phyloP scores from a whole-genome alignment of 75 land plant genomes.

The Cupressus sempervirens region DNA sequence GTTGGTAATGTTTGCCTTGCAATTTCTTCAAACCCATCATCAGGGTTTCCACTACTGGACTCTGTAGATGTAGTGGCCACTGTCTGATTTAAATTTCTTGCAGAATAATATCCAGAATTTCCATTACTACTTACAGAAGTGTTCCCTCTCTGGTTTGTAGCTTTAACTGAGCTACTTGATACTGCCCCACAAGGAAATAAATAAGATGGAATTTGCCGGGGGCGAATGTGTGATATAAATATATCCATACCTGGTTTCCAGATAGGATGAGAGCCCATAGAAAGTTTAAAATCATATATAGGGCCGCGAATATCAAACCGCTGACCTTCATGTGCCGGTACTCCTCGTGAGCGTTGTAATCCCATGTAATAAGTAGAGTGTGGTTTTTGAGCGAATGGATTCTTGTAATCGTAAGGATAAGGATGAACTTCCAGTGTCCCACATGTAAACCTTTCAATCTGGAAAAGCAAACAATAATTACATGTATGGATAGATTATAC shows the following conservation, averaged over 20 bases:
- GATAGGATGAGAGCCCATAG: constrained; percentile 22
- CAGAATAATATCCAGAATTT: constrained; percentile 7
- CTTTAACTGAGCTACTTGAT: constrained; percentile 13
- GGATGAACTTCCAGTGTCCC: constrained; percentile 47
- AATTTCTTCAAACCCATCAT: neutral
- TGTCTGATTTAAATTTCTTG: neutral
- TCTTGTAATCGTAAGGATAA: constrained; percentile 31
- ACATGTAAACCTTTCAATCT: constrained; percentile 40
- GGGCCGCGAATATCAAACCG: constrained; percentile 43
- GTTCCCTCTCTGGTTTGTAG: neutral
- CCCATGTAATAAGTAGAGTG: constrained; percentile 51
- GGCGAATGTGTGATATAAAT: constrained; percentile 40
- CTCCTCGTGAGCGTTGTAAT: constrained; percentile 41
- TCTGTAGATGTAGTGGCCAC: neutral
- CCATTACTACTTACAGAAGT: neutral
- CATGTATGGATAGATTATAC: neutral
- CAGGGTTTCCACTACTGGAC: neutral
- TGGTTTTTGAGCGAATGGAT: constrained; percentile 15
- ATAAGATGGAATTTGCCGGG: constrained; percentile 41
- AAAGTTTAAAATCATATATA: constrained; percentile 43
- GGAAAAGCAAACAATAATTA: neutral
- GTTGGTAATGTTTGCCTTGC: too few relatives aligned
- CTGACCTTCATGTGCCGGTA: constrained; percentile 34
- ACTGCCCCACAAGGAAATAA: constrained; percentile 39
- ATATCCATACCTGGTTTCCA: constrained; percentile 54